A percentile compares a stretch with the other conserved stretches of the same genome.
Evolutionary conservation across 2,329 filamentous ascomycete species (phyloP).

Genomic region (Paecilomyces dactylethromorphus): DNA sequence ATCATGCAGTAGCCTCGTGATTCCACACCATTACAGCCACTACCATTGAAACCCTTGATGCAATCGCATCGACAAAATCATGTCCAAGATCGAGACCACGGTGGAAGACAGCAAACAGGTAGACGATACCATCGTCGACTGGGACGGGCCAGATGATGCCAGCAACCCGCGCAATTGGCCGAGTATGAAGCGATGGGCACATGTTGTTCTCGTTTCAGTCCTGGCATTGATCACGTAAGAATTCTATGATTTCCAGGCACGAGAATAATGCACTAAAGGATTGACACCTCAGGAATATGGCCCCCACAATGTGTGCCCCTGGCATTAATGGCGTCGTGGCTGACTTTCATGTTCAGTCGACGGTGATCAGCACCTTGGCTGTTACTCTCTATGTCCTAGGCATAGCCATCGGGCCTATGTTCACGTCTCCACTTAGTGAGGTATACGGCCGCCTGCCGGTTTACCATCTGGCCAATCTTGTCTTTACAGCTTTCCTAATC

Average conservation of each 20-base stretch:
- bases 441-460: conserved; percentile 40
- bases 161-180: conserved; percentile 19
- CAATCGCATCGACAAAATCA: too few relatives aligned
- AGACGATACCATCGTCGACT: conserved; percentile 22
- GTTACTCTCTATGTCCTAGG: conserved; percentile 39
- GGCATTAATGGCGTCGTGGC: not conserved
- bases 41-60: too few relatives aligned
- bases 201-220: conserved; percentile 13
- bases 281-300: not conserved
- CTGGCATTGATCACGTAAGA: conserved; percentile 11
- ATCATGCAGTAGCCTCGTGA: too few relatives aligned
- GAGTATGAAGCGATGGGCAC: conserved; percentile 9
- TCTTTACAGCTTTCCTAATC: not conserved
- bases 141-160: conserved; percentile 14
- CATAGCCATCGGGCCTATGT: conserved; percentile 53
- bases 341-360: not conserved
- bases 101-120: not conserved
- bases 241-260: not conserved
- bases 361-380: not conserved
- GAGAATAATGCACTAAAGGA: not conserved
- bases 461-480: not conserved
- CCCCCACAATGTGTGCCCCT: not conserved
- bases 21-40: too few relatives aligned
- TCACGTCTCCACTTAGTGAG: conserved; percentile 56
- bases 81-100: too few relatives aligned